Evolutionary conservation across 768 basidiomycete species (phyloP), one percentile per base, ranked within the genome.

Genomic region (Panus rudis): DNA sequence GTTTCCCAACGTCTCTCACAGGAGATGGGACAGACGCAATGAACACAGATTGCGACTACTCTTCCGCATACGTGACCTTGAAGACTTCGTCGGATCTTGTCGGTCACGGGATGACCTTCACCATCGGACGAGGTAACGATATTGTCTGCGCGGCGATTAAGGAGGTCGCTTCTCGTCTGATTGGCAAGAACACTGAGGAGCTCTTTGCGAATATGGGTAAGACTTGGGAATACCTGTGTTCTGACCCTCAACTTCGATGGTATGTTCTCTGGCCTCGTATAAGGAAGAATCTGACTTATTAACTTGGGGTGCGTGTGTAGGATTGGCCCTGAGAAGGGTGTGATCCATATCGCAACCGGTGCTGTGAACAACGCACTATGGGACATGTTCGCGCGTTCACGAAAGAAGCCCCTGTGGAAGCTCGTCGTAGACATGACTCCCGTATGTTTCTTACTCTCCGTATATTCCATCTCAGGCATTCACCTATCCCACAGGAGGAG

Each of bases 11-110:
- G 8, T 91, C 88, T 17, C 63, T 93, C 33, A 81, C 85, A 7
- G 91, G 91, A 21, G 92, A 93, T 71, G 92, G 92, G 5, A 84
- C 90, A 23, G 92, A 96, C 69, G 92, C 92, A 6, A 94, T 93
- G 91, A 94, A 96, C 63, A 85, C 86, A 24, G 89, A 90, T 43
- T 94, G 92, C 64, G 93, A 96, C 66, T 96, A 96, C 65, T 92
- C 90, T 2, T 88, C 92, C 2, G 93, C 93, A 5, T 96, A 96
- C 60, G 72, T 96, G 34, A 75, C 80, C 19, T 70, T 97, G 44
- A 65, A 75, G 48, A 93, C 87, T n/a, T 71, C 79, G 19, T 55
- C 66, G 4, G 72, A 79, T 40, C 78, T 93, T 33, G 73, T 81
- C 37, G 90, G 92, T n/a, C 79, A 91, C 53, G 91, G 90, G 43